A percentile compares a stretch with the other conserved stretches of the same genome.
Evolutionary conservation across 371 early-diverging fungal genomes (phyloP).

Genomic region (Conidiobolus incongruus): DNA sequence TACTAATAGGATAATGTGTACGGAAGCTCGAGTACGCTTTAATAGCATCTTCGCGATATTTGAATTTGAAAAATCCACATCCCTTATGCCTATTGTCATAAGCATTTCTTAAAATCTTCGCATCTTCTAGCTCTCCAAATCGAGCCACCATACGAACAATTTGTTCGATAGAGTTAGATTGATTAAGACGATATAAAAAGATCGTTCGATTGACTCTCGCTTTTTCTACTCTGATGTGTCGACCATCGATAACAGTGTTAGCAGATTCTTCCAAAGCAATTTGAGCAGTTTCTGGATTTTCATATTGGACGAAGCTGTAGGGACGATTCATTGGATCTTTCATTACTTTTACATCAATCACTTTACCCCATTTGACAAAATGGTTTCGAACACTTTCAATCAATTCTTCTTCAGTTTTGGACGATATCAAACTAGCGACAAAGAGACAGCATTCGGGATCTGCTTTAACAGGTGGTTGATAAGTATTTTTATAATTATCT

Average conservation of each 20-base stretch:
- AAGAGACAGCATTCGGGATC: conserved; percentile 28
- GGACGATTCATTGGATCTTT: conserved; percentile 60
- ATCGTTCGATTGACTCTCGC: conserved; percentile 67
- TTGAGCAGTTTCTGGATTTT: conserved; percentile 29
- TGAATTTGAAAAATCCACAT: conserved; percentile 45
- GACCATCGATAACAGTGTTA: conserved; percentile 36
- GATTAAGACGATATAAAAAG: conserved; percentile 32
- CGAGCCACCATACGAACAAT: conserved; percentile 13
- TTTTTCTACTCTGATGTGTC: conserved; percentile 60
- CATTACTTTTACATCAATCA: conserved; percentile 51
- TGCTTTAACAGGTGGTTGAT: no score
- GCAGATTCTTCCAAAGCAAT: conserved; percentile 39
- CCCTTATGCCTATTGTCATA: conserved; percentile 15
- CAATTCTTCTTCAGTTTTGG: conserved; percentile 29
- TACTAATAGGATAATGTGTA: conserved; percentile 18
- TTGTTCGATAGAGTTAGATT: conserved; percentile 14
- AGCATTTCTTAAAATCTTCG: conserved; percentile 25
- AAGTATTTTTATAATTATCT: no score
- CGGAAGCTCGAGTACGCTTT: conserved; percentile 29
- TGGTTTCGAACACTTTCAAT: conserved; percentile 28
- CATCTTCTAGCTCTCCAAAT: conserved; percentile 43
- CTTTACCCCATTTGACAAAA: conserved; percentile 38
- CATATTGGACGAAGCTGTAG: conserved; percentile 68
- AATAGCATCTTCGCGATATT: conserved; percentile 62
- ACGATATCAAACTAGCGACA: conserved; percentile 39